These are phyloP conservation scores for Candida coleopterorum DNA, from an alignment of 805 yeast genomes.

Conservation along the genomic window DNA sequence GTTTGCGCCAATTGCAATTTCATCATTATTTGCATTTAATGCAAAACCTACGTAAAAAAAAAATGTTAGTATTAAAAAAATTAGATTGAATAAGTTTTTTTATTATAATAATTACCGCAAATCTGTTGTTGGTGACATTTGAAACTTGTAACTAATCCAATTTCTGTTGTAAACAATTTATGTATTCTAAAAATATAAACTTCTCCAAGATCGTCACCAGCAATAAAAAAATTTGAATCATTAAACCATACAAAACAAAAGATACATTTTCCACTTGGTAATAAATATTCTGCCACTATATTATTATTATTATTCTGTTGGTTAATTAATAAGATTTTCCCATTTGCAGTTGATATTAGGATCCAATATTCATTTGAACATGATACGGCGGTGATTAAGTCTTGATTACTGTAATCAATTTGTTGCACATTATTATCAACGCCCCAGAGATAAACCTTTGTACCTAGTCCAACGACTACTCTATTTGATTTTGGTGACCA, in stretches of 20 bases:
- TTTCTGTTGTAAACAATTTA: constrained; percentile 8
- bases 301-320: constrained; percentile 17
- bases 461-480: constrained; percentile 64
- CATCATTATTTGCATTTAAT: constrained; percentile 46
- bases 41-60: constrained; percentile 62
- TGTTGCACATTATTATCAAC: constrained; percentile 41
- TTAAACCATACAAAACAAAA: constrained; percentile 62
- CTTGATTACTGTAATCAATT: constrained; percentile 39
- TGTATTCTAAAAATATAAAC: constrained; percentile 40
- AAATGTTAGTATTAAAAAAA: constrained; percentile 16
- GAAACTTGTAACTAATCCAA: constrained; percentile 13
- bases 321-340: constrained; percentile 45
- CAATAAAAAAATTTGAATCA: constrained; percentile 38
- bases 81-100: neutral
- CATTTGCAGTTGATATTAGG: constrained; percentile 55
- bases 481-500: constrained; percentile 55
- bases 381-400: constrained; percentile 51
- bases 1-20: constrained; percentile 78
- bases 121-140: constrained; percentile 31
- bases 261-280: constrained; percentile 33
- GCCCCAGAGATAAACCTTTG: constrained; percentile 60
- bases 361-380: constrained; percentile 47
- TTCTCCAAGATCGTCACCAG: constrained; percentile 65
- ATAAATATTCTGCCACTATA: constrained; percentile 11
- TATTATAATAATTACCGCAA: constrained; percentile 29